phyloP scores from a whole-genome alignment of 2,329 filamentous ascomycete species.

The Ophiostoma australiae region DNA sequence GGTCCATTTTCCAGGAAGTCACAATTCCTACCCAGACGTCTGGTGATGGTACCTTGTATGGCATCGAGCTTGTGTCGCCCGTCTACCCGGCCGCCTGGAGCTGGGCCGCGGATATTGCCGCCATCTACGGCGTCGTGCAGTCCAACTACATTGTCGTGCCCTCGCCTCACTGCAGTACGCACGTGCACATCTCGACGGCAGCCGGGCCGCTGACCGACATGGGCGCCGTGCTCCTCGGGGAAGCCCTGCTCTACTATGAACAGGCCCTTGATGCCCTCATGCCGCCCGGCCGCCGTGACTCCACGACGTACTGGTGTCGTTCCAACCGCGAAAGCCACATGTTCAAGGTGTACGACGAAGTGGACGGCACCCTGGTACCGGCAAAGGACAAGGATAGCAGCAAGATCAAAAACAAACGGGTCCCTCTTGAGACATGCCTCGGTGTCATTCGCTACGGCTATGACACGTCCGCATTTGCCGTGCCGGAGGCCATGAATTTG shows the following conservation, averaged over 20 bases:
- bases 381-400: slow-evolving; percentile 17
- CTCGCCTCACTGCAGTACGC: slow-evolving; percentile 36
- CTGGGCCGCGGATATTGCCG: slow-evolving; percentile 33
- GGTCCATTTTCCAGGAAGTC: slow-evolving; percentile 38
- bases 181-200: slow-evolving; percentile 36
- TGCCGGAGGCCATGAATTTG: slow-evolving; percentile 33
- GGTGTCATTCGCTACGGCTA: slow-evolving; percentile 30
- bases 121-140: slow-evolving; percentile 34
- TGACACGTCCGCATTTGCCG: slow-evolving; percentile 13
- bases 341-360: slow-evolving; percentile 30
- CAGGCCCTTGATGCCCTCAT: slow-evolving; percentile 35
- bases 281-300: slow-evolving; percentile 29
- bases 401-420: not conserved
- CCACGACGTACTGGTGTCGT: slow-evolving; percentile 36
- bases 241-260: slow-evolving; percentile 36
- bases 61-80: slow-evolving; percentile 34
- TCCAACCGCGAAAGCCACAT: slow-evolving; percentile 34
- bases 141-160: slow-evolving; percentile 30
- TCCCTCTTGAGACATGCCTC: slow-evolving; percentile 25
- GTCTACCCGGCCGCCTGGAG: slow-evolving; percentile 31
- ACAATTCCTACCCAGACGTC: slow-evolving; percentile 35
- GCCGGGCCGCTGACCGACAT: slow-evolving; percentile 31
- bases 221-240: slow-evolving; percentile 31
- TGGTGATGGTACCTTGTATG: slow-evolving; percentile 33
- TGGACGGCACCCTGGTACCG: slow-evolving; percentile 29